phyloP scores from a whole-genome alignment of 495 filamentous ascomycete species.

The Aspergillus homomorphus region DNA sequence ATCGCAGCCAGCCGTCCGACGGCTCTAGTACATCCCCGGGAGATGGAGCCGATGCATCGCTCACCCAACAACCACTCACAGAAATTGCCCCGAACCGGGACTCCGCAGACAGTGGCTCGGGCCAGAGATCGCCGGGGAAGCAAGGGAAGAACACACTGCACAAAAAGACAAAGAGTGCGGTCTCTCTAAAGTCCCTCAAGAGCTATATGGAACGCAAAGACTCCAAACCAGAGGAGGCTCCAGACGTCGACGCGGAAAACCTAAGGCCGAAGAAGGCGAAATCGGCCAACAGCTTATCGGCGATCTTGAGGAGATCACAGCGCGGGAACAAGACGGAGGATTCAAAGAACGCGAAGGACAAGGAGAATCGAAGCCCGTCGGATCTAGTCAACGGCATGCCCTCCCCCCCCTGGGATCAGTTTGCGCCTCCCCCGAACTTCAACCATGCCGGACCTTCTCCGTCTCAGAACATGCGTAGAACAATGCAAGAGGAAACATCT shows the following conservation, averaged over 20 bases:
- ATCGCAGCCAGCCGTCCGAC: constrained; percentile 20
- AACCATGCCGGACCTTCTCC: constrained; percentile 35
- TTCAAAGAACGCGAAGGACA: constrained; percentile 57
- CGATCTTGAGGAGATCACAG: constrained; percentile 46
- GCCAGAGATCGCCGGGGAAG: constrained; percentile 25
- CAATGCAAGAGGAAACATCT: constrained; percentile 56
- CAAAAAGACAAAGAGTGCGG: constrained; percentile 65
- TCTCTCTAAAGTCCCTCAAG: constrained; percentile 61
- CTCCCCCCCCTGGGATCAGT: constrained; percentile 79
- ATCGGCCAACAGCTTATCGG: constrained; percentile 73
- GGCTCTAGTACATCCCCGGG: constrained; percentile 26
- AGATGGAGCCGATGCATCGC: constrained; percentile 19
- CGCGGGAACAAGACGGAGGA: constrained; percentile 38
- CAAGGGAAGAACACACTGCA: constrained; percentile 38
- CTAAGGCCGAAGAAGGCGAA: constrained; percentile 77
- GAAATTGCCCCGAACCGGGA: constrained; percentile 43
- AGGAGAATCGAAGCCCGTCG: constrained; percentile 68
- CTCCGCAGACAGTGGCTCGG: constrained; percentile 22
- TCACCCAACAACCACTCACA: constrained; percentile 34
- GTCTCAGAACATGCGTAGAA: constrained; percentile 39
- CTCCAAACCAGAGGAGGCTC: constrained; percentile 43
- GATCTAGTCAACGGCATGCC: constrained; percentile 46
- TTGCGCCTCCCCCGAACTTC: constrained; percentile 47
- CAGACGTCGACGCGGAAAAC: constrained; percentile 27
- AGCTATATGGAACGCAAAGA: constrained; percentile 55